phyloP scores from a whole-genome alignment of 2,329 filamentous ascomycete species.

The Claviceps purpurea region DNA sequence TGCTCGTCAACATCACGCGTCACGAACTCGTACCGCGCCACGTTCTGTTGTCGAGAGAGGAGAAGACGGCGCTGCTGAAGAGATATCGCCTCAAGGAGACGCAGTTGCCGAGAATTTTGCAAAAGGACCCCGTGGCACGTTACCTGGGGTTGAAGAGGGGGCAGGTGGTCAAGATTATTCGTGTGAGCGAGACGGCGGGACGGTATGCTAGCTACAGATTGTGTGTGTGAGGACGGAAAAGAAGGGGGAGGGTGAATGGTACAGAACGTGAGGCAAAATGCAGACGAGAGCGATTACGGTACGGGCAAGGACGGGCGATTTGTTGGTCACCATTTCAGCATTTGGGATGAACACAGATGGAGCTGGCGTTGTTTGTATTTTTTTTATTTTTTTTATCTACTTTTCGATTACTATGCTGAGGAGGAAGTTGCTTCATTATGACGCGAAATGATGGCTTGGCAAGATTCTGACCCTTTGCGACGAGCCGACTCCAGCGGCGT shows the following conservation, averaged over 20 bases:
- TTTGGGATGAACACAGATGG: neutral
- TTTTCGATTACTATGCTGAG: too few relatives aligned
- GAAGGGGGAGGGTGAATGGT: neutral
- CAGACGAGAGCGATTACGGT: neutral
- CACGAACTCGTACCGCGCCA: slow-evolving; percentile 95
- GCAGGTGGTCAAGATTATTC: slow-evolving; percentile 96
- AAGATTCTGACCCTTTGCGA: too few relatives aligned
- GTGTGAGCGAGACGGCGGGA: slow-evolving; percentile 88
- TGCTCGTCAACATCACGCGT: slow-evolving; percentile 95
- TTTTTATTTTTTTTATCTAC: neutral
- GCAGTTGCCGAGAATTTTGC: slow-evolving; percentile 82
- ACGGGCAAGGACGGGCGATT: neutral
- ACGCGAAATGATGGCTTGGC: too few relatives aligned
- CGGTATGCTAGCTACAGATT: slow-evolving; percentile 88
- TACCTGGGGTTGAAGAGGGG: slow-evolving; percentile 84
- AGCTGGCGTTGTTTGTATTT: slow-evolving; percentile 7
- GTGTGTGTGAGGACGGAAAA: slow-evolving; percentile 33
- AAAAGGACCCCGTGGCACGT: slow-evolving; percentile 81
- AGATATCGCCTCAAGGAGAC: slow-evolving; percentile 95
- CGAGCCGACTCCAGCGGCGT: too few relatives aligned
- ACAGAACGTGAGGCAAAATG: neutral
- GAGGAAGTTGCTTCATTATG: too few relatives aligned
- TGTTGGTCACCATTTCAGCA: neutral
- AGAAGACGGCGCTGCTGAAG: slow-evolving; percentile 75
- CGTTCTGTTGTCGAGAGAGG: slow-evolving; percentile 75